Percentiles rank a stretch among this genome's conserved stretches.
Conservation (phyloP, 2,329 filamentous ascomycete genomes). For the Lecanosticta acicola region DNA sequence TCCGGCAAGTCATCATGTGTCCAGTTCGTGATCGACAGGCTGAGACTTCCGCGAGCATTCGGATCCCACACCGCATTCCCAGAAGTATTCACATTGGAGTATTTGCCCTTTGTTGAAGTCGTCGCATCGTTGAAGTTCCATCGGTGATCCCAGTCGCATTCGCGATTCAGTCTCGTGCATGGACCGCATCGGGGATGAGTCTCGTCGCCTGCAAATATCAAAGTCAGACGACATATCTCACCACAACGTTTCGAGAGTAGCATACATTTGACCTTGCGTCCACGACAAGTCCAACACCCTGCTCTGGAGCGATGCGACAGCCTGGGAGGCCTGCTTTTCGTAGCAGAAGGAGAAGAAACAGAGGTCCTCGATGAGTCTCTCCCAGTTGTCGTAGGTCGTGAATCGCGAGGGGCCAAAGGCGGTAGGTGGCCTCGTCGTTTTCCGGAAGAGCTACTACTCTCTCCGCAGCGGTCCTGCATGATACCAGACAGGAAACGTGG, state of each 20-base stretch:
- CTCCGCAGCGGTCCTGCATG: conserved; percentile 19
- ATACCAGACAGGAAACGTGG: too few relatives aligned
- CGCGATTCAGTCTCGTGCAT: conserved; percentile 51
- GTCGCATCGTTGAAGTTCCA: conserved; percentile 38
- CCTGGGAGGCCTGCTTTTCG: conserved; percentile 32
- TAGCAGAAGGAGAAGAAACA: too few relatives aligned
- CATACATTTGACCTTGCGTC: conserved; percentile 42
- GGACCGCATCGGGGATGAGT: conserved; percentile 33
- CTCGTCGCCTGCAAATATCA: conserved; percentile 2
- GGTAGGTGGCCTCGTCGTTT: conserved; percentile 29
- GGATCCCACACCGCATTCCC: conserved; percentile 52
- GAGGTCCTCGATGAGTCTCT: too few relatives aligned
- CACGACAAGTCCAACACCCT: conserved; percentile 45
- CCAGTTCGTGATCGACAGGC: conserved; percentile 2
- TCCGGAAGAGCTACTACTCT: conserved; percentile 9
- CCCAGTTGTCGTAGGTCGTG: too few relatives aligned
- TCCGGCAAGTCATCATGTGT: conserved; percentile 47
- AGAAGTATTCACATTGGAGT: conserved; percentile 43
- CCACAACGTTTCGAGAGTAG: neutral
- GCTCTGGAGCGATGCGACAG: conserved; percentile 50
- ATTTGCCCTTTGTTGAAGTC: conserved; percentile 29
- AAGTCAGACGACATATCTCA: conserved; percentile 1
- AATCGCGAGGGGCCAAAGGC: conserved; percentile 28
- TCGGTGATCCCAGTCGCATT: conserved; percentile 54
- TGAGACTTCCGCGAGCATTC: conserved; percentile 7